Percentiles rank a stretch among this genome's conserved stretches.
Conservation (phyloP, 2,329 filamentous ascomycete species). For the Aspergillus ruber region DNA sequence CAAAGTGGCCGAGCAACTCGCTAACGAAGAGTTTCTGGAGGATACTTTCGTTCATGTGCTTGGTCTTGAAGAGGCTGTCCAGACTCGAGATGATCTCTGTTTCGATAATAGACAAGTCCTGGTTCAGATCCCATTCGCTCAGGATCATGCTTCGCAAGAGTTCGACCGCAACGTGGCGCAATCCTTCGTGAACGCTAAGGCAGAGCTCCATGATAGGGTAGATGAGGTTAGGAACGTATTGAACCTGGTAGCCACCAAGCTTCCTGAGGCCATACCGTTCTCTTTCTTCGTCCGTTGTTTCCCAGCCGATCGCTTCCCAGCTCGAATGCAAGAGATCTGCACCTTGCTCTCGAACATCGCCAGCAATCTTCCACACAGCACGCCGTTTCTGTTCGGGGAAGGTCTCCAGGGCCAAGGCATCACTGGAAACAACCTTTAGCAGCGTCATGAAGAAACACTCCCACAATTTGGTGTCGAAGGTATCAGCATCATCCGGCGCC, state of each 20-base stretch:
- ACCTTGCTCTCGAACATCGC: conserved; percentile 87
- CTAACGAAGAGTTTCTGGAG: conserved; percentile 87
- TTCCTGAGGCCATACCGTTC: conserved; percentile 69
- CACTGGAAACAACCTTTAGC: conserved; percentile 80
- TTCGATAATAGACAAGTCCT: conserved; percentile 84
- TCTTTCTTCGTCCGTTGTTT: conserved; percentile 73
- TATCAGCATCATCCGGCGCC: conserved; percentile 81
- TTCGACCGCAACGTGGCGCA: conserved; percentile 83
- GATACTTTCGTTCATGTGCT: conserved; percentile 78
- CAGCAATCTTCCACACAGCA: conserved; percentile 97
- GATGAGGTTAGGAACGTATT: conserved; percentile 90
- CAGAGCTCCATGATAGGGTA: conserved; percentile 89
- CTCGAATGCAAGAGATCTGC: conserved; percentile 76
- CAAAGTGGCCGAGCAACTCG: conserved; percentile 76
- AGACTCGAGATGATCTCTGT: conserved; percentile 95
- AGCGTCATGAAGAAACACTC: conserved; percentile 86
- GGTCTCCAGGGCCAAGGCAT: conserved; percentile 82
- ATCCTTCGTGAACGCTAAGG: conserved; percentile 86
- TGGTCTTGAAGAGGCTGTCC: conserved; percentile 82
- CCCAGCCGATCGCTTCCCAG: conserved; percentile 97
- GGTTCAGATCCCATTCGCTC: conserved; percentile 93
- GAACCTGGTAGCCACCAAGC: conserved; percentile 95
- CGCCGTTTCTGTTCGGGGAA: conserved; percentile 95
- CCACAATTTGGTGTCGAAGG: conserved; percentile 91
- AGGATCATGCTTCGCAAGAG: conserved; percentile 97